Base-by-base conservation (phyloP, 768 basidiomycete species). In the Strobilomyces echinocephalus region DNA sequence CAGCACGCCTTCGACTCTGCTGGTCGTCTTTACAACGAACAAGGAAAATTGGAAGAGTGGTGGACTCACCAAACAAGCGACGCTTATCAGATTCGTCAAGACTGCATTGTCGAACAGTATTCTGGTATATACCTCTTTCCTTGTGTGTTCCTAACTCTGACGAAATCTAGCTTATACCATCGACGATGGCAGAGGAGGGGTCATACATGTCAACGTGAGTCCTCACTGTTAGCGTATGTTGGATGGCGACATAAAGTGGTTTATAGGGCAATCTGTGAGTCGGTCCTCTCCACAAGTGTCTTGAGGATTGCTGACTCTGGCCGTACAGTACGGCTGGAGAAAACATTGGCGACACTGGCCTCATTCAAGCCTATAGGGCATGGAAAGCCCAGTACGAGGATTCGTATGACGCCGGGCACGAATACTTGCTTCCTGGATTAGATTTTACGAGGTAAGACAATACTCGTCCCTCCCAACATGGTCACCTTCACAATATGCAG, bases 1-100 rank as follows among this genome's bases (percentile, higher is more conserved):
- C 53, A 94, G 87, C 91, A 94, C 62, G 90, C 90, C 2, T 94
- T 95, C 61, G 94, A 95, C 69, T 90, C 91, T 47, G 80, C 89
- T 49, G 95, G 94, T 8, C 77, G 90, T 47, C 75, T 94, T 60
- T 99, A 95, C 68, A 94, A 97, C 67, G 87, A 91, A 66, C 72
- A 87, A 38, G 97, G 95, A 48, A 87, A 87, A 70, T 73, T 94
- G 12, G 84, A 88, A 53, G 77, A 93, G 62, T 97, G 94, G 94
- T 97, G 94, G 94, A 87, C 90, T 3, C 89, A 94, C 55, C 73
- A 76, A 39, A 97, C 95, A 4, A 90, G 86, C 61, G 77, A 83
- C 56, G 87, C 85, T 0, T 99, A 95, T 77, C 75, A 90, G 50
- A 77, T 79, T 55, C 85, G 86, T 50, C 88, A 92, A 61, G 80